A percentile compares a stretch with the other conserved stretches of the same genome.
phyloP scores from a whole-genome alignment of 345 rosid genomes.

The Noccaea bulbosa region DNA sequence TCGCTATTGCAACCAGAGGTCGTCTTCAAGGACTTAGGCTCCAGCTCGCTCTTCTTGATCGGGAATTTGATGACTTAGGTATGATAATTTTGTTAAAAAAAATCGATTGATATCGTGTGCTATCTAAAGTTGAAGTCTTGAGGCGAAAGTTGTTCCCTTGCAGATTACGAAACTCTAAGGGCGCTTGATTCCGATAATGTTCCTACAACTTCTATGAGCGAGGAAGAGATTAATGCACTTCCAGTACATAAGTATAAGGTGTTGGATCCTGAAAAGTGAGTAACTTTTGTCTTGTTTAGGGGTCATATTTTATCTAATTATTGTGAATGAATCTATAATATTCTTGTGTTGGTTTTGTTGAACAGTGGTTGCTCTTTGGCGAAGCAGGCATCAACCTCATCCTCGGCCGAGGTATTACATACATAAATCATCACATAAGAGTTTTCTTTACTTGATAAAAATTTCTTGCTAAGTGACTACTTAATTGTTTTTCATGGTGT shows the following conservation, averaged over 20 bases:
- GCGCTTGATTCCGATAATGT: conserved; percentile 84
- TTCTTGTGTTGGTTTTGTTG: conserved; percentile 27
- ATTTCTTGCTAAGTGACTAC: neutral
- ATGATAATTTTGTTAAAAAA: too few species aligned
- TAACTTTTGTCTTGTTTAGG: neutral
- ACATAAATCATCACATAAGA: neutral
- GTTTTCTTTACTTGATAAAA: neutral
- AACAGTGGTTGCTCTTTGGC: conserved; percentile 53
- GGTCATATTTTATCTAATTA: neutral
- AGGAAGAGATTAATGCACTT: conserved; percentile 90
- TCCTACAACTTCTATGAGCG: conserved; percentile 77
- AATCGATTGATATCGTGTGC: neutral
- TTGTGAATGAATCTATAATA: neutral
- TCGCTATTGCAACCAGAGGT: conserved; percentile 89
- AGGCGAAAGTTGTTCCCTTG: conserved; percentile 20
- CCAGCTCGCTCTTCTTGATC: conserved; percentile 95
- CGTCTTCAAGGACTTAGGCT: conserved; percentile 92
- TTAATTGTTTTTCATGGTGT: neutral
- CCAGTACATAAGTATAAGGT: conserved; percentile 87
- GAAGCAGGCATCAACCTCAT: conserved; percentile 64
- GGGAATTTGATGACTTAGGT: conserved; percentile 73
- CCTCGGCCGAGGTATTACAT: conserved; percentile 59
- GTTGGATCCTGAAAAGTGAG: conserved; percentile 57
- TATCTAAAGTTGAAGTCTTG: neutral
- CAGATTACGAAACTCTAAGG: conserved; percentile 94